Base-by-base conservation (phyloP, 805 yeast genomes). In the Kodamaea jinghongensis region DNA sequence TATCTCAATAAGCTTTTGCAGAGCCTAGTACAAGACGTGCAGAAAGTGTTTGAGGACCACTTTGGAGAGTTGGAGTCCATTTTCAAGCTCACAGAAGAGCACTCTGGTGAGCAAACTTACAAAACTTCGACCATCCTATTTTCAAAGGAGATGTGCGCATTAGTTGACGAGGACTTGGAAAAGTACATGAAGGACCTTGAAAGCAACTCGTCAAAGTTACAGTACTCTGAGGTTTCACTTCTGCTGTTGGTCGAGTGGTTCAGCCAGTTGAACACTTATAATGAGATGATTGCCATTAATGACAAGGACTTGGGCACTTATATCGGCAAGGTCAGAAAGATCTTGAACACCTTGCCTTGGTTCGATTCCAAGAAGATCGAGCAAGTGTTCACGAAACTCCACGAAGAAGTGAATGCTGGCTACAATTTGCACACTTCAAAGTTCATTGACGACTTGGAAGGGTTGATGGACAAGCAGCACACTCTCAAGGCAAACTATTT, bases 121-220 rank as follows among this genome's bases (percentile, higher is more conserved):
- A 35, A 14, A 5, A 11, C 17, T n/a, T 7, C 11, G 22, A 29
- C 17, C 14, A 33, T 30, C n/a, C 38, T 53, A 9, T 56, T 58
- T 42, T 45, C 63, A 0, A 32, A 39, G 4, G 53, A 54, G 10
- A 40, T 61, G 28, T 47, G 56, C 3, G 49, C 44, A 3, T 36
- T 58, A 15, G 59, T 65, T 37, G 66, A 63, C 27, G 40, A 41
- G 8, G 57, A 64, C 38, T 45, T 64, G 34, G 56, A 55, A 13
- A 28, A 39, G 7, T 68, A 68, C 40, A 55, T 65, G 38, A 15
- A n/a, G 2, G 17, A 34, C n/a, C 34, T 39, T 9, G 31, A 34
- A 16, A 22, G 23, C 11, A 14, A 26, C 10, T 35, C 38, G 6
- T 14, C 26, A 23, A 26, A 22, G 23, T 27, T 17, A 16, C 30